Evolutionary conservation across 23 red algal species (phyloP).

Genomic region (Pyropia yezoensis): DNA sequence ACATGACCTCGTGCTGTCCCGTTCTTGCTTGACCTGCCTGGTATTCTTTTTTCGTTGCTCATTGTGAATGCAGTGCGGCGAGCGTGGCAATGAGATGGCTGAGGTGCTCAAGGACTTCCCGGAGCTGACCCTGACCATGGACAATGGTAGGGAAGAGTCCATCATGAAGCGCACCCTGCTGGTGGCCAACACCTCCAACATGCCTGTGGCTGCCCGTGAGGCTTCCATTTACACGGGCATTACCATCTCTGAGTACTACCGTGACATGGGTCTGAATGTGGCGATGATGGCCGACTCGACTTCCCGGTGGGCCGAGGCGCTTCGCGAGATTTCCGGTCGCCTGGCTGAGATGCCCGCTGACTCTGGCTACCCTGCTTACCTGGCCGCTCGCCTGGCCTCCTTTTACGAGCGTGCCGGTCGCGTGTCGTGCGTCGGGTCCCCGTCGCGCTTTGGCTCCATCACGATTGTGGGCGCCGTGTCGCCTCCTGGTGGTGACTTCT

Average conservation of each 20-base stretch:
- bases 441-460: constrained; percentile 84
- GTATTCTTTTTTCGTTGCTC: neutral
- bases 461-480: constrained; percentile 97
- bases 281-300: constrained; percentile 99
- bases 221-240: constrained; percentile 99
- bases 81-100: constrained; percentile 99
- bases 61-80: constrained; percentile 49
- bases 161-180: constrained; percentile 99
- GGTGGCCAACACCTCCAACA: constrained; percentile 99
- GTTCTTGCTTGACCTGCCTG: no score
- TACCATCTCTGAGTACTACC: constrained; percentile 95
- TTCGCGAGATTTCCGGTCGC: constrained; percentile 98
- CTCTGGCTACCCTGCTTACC: constrained; percentile 98
- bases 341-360: constrained; percentile 99
- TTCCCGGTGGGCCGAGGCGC: constrained; percentile 95
- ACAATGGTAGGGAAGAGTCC: constrained; percentile 61
- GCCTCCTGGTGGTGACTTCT: constrained; percentile 98
- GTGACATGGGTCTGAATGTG: constrained; percentile 97
- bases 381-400: constrained; percentile 91
- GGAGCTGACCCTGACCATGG: constrained; percentile 76
- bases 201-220: constrained; percentile 98
- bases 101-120: constrained; percentile 99
- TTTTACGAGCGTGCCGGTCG: constrained; percentile 98
- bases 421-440: constrained; percentile 84
- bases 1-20: no score